Conservation (phyloP, 2,329 filamentous ascomycete species). For the Paramyrothecium sp. region DNA sequence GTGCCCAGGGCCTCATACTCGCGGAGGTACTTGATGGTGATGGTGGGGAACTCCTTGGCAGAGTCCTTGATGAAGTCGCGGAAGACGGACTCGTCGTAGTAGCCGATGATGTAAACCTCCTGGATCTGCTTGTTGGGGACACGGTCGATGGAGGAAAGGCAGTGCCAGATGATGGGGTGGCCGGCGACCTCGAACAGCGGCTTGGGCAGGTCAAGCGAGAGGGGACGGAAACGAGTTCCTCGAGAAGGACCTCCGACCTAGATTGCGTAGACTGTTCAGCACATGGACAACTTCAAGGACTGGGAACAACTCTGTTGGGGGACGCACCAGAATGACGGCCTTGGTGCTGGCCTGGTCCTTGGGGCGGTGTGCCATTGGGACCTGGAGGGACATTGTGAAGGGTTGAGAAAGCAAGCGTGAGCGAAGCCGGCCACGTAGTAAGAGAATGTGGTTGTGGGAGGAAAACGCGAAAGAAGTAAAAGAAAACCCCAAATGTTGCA, state of each 20-base stretch:
- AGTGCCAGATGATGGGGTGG: constrained; percentile 98
- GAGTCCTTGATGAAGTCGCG: constrained; percentile 97
- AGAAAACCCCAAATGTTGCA: too few relatives aligned
- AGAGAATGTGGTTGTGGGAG: constrained; percentile 5
- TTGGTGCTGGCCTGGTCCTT: constrained; percentile 71
- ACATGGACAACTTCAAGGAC: constrained; percentile 14
- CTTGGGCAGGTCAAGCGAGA: constrained; percentile 96
- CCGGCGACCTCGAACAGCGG: constrained; percentile 98
- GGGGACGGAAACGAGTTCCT: constrained; percentile 91
- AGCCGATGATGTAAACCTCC: constrained; percentile 96
- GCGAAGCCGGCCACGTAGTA: neutral
- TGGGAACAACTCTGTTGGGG: constrained; percentile 5
- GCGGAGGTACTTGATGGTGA: constrained; percentile 87
- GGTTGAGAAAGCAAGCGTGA: constrained; percentile 11
- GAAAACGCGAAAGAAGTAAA: neutral
- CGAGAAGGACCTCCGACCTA: constrained; percentile 93
- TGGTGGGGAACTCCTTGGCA: constrained; percentile 77
- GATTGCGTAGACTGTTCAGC: neutral
- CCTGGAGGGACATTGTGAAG: constrained; percentile 51
- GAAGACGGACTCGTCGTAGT: constrained; percentile 97
- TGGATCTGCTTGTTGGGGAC: constrained; percentile 78
- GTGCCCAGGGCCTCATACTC: constrained; percentile 97
- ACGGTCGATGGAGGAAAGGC: constrained; percentile 86
- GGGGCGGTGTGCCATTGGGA: constrained; percentile 47
- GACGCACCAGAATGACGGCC: constrained; percentile 81